Conservation (phyloP, 257 asterid genomes). For the Gentiana straminea region DNA sequence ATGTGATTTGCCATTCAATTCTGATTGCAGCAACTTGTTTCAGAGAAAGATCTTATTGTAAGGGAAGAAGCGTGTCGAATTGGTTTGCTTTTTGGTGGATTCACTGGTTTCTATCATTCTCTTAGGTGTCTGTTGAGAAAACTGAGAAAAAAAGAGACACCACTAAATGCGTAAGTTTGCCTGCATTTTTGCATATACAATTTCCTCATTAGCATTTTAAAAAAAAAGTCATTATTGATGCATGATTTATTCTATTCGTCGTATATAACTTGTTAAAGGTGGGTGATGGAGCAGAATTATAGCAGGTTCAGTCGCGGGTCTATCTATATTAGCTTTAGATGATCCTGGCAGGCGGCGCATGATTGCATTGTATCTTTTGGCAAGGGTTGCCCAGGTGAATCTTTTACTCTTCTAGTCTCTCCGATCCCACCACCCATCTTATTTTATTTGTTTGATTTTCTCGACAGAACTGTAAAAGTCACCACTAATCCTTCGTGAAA, state of each 20-base stretch:
- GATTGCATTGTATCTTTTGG: slow-evolving; percentile 85
- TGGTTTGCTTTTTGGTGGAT: slow-evolving; percentile 95
- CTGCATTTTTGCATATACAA: neutral
- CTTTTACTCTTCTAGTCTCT: slow-evolving; percentile 1
- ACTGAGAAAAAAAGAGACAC: slow-evolving; percentile 84
- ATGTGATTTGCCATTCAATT: slow-evolving; percentile 1
- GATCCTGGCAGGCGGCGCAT: slow-evolving; percentile 91
- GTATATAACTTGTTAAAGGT: slow-evolving; percentile 75
- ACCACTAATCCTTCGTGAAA: too few species aligned
- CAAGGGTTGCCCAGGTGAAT: slow-evolving; percentile 89
- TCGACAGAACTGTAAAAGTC: too few species aligned
- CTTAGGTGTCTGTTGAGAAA: slow-evolving; percentile 92
- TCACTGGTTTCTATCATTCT: slow-evolving; percentile 97
- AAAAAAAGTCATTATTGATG: slow-evolving; percentile 17
- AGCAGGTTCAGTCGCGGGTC: slow-evolving; percentile 97
- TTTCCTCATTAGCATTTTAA: slow-evolving; percentile 1
- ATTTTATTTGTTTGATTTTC: too few species aligned
- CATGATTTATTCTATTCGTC: slow-evolving; percentile 34
- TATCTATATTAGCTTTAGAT: slow-evolving; percentile 85
- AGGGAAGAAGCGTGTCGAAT: slow-evolving; percentile 99
- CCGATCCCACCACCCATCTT: neutral
- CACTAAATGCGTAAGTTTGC: slow-evolving; percentile 76
- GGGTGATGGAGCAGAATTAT: slow-evolving; percentile 96
- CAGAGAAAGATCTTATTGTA: slow-evolving; percentile 98
- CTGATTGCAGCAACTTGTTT: slow-evolving; percentile 90